phyloP scores from a whole-genome alignment of 257 asterid genomes.

The Solanum corneliomulleri region DNA sequence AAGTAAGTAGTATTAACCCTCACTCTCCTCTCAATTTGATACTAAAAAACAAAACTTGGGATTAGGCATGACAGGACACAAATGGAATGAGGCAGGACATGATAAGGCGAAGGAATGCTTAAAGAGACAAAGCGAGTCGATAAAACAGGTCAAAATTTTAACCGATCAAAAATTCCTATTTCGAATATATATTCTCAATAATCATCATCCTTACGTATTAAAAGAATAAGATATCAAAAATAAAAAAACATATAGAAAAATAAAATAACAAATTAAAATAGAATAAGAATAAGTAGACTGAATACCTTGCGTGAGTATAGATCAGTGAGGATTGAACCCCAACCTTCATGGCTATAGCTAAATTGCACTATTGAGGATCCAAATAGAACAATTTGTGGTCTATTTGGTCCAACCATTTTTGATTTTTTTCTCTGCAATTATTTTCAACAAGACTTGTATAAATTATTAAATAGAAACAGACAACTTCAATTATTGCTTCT shows the following conservation, averaged over 20 bases:
- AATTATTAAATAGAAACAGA: neutral
- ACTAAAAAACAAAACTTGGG: neutral
- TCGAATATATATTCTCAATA: neutral
- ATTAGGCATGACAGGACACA: neutral
- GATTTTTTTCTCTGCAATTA: neutral
- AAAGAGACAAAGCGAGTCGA: neutral
- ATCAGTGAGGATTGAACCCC: constrained; percentile 67
- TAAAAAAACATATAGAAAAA: neutral
- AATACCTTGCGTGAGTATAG: constrained; percentile 56
- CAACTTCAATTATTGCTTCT: neutral
- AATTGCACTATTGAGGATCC: constrained; percentile 75
- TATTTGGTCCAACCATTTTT: constrained; percentile 53
- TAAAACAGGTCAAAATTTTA: too few relatives aligned
- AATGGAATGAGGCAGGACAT: neutral
- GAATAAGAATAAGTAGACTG: neutral
- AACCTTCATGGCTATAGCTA: constrained; percentile 47
- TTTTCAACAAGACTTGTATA: neutral
- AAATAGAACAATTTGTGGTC: constrained; percentile 58
- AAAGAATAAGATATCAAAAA: neutral
- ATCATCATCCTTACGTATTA: neutral
- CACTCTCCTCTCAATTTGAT: neutral
- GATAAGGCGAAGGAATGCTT: neutral
- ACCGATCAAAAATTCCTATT: neutral
- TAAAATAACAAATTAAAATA: neutral
- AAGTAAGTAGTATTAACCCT: neutral